Evolutionary conservation across 495 filamentous ascomycete species (phyloP), one percentile per base, ranked within the genome.

Genomic region (Hypoxylon rickii): DNA sequence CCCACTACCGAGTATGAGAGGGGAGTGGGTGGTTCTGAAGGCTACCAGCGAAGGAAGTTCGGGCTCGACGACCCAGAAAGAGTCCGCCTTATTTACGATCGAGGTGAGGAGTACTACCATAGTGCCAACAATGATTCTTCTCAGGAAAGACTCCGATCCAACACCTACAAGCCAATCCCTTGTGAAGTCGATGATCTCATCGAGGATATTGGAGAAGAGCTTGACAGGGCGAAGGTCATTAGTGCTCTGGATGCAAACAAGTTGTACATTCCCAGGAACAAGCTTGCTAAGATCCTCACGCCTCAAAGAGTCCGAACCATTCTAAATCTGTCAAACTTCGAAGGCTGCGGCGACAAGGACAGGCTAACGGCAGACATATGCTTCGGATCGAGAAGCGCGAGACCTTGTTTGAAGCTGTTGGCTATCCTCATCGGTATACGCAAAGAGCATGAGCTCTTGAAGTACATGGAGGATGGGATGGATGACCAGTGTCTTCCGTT

Each of bases 401-500:
- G 4, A 0, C 38, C 49, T 3, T 7, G 38, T 13, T 16, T 52
- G 8, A 51, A 50, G 12, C 10, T 62, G 8, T 12, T 62, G 5
- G 58, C 52, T 2, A 29, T 57, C 3, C 43, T 62, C 10, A 44
- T 62, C 8, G 52, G 41, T 0, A 56, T 52, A 1, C 10, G 15
- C 5, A 48, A 48, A 26, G 2, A 24, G 0, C 3, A 13, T 2
- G 46, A 62, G 2, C 36, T 62, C 12, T 26, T 22, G 17, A 19
- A 33, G 19, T 32, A 34, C 15, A 43, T 62, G 16, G n/a, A n/a
- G n/a, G 58, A 62, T 22, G 58, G 52, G 7, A 38, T 62, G 22
- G n/a, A 33, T 17, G 59, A 63, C 13, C 3, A 7, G 19, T 63
- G 59, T 15, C 53, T 63, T 18, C 59, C 59, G 12, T 48, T 63